phyloP scores from a whole-genome alignment of 495 filamentous ascomycete species.

The Penicillium manginii region DNA sequence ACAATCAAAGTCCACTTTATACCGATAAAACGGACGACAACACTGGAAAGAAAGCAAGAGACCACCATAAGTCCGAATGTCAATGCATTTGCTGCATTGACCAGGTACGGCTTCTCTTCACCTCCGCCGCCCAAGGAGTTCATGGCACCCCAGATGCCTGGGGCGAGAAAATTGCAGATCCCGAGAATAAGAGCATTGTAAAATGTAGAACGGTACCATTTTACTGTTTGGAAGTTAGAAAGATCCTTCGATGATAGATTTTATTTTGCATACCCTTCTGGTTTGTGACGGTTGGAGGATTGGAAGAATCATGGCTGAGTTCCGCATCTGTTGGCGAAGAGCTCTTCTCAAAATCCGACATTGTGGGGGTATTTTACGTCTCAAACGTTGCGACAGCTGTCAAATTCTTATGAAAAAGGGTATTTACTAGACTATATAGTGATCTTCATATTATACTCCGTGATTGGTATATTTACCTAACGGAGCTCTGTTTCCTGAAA shows the following conservation, averaged over 20 bases:
- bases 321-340: constrained; percentile 28
- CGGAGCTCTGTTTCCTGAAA: constrained; percentile 9
- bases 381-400: neutral
- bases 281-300: constrained; percentile 8
- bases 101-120: constrained; percentile 61
- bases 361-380: constrained; percentile 1
- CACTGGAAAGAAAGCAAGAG: constrained; percentile 59
- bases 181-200: constrained; percentile 68
- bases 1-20: constrained; percentile 67
- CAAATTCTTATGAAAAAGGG: neutral
- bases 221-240: constrained; percentile 38
- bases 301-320: constrained; percentile 9
- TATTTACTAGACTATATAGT: neutral
- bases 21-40: constrained; percentile 60
- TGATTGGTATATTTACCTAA: constrained; percentile 9
- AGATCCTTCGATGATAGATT: neutral
- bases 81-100: constrained; percentile 70
- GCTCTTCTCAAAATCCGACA: constrained; percentile 27
- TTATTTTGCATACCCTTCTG: constrained; percentile 29
- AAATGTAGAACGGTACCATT: constrained; percentile 67
- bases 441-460: neutral
- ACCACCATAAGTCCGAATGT: constrained; percentile 70
- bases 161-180: constrained; percentile 64
- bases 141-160: constrained; percentile 72
- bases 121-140: constrained; percentile 71